These are phyloP conservation scores for Marasmius oreades DNA, from an alignment of 1,284 basidiomycete genomes.

Conservation along the genomic window DNA sequence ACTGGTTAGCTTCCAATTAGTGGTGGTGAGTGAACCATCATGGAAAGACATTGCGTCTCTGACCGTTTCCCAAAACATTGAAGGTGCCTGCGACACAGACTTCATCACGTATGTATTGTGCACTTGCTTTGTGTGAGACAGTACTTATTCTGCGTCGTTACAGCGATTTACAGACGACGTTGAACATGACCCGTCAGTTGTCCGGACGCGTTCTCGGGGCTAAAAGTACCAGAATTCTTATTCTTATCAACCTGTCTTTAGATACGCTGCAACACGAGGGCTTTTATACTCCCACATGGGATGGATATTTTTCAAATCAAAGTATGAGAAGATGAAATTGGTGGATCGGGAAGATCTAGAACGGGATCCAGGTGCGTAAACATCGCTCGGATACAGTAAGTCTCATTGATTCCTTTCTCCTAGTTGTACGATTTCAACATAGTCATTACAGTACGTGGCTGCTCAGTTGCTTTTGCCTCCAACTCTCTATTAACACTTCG, in stretches of 20 bases:
- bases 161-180: conserved; percentile 77
- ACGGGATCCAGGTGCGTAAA: conserved; percentile 54
- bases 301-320: conserved; percentile 81
- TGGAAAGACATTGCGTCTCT: not conserved
- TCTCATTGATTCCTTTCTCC: not conserved
- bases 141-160: not conserved
- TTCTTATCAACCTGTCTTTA: conserved; percentile 21
- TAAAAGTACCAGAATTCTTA: not conserved
- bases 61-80: not conserved
- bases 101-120: conserved; percentile 67
- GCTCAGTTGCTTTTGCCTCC: not conserved
- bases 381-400: not conserved
- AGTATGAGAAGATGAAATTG: conserved; percentile 57
- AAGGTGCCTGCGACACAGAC: conserved; percentile 72
- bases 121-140: not conserved
- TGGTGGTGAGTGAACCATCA: conserved; percentile 44
- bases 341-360: conserved; percentile 74
- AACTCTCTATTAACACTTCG: not conserved
- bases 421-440: conserved; percentile 78
- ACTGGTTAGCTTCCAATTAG: conserved; percentile 21
- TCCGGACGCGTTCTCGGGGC: not conserved
- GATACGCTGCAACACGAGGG: conserved; percentile 72
- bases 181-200: conserved; percentile 63
- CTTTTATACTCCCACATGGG: conserved; percentile 77
- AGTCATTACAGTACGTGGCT: conserved; percentile 53